Evolutionary conservation across 2,329 filamentous ascomycete species (phyloP).

Genomic region (Aspergillus pseudotamarii): DNA sequence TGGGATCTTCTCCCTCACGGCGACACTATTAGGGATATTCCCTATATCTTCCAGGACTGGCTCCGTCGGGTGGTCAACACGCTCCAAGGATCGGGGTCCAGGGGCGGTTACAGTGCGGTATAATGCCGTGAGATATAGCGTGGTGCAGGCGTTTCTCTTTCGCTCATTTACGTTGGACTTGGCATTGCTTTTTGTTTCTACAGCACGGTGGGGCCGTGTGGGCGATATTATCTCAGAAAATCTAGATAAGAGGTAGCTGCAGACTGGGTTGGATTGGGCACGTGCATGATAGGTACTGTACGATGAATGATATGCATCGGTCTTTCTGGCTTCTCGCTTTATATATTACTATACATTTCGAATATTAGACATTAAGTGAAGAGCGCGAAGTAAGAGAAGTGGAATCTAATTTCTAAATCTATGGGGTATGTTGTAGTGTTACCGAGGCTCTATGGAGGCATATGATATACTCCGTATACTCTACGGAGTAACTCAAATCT

Average conservation of each 20-base stretch:
- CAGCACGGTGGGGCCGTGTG: not conserved
- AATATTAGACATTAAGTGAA: not conserved
- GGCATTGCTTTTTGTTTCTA: not conserved
- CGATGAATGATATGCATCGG: not conserved
- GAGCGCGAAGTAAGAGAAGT: not conserved
- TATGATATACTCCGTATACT: not conserved
- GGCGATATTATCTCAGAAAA: not conserved
- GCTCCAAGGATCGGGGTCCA: slow-evolving; percentile 77
- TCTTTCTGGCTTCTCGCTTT: not conserved
- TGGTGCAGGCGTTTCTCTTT: not conserved
- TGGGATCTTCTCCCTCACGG: slow-evolving; percentile 94
- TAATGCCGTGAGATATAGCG: slow-evolving; percentile 45
- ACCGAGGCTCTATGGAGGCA: not conserved
- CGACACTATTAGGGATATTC: slow-evolving; percentile 87
- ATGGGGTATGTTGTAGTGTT: not conserved
- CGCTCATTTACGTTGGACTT: not conserved
- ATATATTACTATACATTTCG: not conserved
- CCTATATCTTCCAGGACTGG: slow-evolving; percentile 91
- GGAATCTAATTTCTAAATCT: not conserved
- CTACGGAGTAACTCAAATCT: not conserved
- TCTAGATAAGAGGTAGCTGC: not conserved
- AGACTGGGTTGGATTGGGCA: not conserved
- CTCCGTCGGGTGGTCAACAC: slow-evolving; percentile 76
- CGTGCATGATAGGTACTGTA: not conserved
- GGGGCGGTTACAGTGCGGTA: slow-evolving; percentile 94